Percentiles rank a stretch among this genome's conserved stretches.
Evolutionary conservation across 106 monocot genomes (phyloP).

Genomic region (Dioscorea alata): DNA sequence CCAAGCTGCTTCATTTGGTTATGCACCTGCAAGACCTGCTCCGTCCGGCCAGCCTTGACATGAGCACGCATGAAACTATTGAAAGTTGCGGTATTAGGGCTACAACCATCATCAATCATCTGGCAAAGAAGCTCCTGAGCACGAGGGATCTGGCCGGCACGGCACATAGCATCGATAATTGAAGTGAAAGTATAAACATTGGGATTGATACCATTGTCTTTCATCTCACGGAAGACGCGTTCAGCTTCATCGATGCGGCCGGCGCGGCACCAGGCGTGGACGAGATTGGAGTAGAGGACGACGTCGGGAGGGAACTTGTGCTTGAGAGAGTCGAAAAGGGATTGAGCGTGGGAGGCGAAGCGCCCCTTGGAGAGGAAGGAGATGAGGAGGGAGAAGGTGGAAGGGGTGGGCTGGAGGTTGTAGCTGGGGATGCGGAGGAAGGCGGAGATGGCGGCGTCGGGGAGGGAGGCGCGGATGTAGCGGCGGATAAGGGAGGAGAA

Average conservation of each 20-base stretch:
- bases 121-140: conserved; percentile 83
- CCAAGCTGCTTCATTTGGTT: conserved; percentile 86
- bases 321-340: conserved; percentile 58
- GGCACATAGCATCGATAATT: conserved; percentile 72
- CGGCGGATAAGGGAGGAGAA: conserved; percentile 66
- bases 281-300: conserved; percentile 60
- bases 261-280: conserved; percentile 91
- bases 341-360: conserved; percentile 64
- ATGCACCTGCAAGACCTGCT: conserved; percentile 76
- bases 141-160: conserved; percentile 55
- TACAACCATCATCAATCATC: conserved; percentile 67
- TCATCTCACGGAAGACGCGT: conserved; percentile 62
- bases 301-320: conserved; percentile 61
- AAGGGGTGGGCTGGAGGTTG: conserved; percentile 37
- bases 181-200: conserved; percentile 89
- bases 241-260: conserved; percentile 68
- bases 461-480: conserved; percentile 59
- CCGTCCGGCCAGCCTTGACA: conserved; percentile 55
- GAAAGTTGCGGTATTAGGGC: conserved; percentile 81
- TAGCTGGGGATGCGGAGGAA: conserved; percentile 72
- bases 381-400: conserved; percentile 55
- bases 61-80: conserved; percentile 72
- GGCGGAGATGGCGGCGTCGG: conserved; percentile 43
- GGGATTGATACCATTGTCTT: conserved; percentile 35
- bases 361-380: conserved; percentile 55